Evolutionary conservation across 768 basidiomycete species (phyloP).

Genomic region (Boletus insuetus): DNA sequence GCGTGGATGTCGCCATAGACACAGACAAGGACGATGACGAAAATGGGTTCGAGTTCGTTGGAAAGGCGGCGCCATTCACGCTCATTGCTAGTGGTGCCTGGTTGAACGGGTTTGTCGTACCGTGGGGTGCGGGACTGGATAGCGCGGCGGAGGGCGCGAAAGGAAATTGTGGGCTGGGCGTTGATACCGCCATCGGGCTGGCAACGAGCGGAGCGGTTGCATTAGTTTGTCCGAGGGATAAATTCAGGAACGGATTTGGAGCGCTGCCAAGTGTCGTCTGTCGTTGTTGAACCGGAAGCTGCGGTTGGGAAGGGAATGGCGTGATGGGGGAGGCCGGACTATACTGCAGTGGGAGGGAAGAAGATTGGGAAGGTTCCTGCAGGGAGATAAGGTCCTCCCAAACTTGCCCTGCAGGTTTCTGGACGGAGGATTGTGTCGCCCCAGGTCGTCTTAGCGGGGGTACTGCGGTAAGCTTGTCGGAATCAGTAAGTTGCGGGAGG

Average conservation of each 20-base stretch:
- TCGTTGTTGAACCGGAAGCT: slow-evolving; percentile 9
- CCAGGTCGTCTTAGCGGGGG: slow-evolving; percentile 5
- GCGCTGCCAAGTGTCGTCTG: neutral
- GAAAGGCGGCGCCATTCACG: neutral
- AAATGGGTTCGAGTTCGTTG: slow-evolving; percentile 17
- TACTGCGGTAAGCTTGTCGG: slow-evolving; percentile 15
- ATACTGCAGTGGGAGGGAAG: slow-evolving; percentile 50
- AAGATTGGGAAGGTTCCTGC: slow-evolving; percentile 36
- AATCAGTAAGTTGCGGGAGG: slow-evolving; percentile 9
- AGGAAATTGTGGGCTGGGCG: neutral
- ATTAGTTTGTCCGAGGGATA: slow-evolving; percentile 9
- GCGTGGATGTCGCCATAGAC: slow-evolving; percentile 2
- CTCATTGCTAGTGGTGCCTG: neutral
- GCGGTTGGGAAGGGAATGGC: slow-evolving; percentile 16
- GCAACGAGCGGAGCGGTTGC: neutral
- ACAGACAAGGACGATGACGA: neutral
- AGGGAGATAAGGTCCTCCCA: slow-evolving; percentile 59
- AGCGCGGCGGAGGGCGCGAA: slow-evolving; percentile 3
- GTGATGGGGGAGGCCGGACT: neutral
- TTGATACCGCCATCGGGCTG: slow-evolving; percentile 8
- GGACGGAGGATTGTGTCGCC: slow-evolving; percentile 10
- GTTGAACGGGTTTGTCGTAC: slow-evolving; percentile 20
- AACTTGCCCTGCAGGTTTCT: slow-evolving; percentile 35
- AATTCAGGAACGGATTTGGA: slow-evolving; percentile 22
- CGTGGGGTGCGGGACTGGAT: slow-evolving; percentile 14